Evolutionary conservation across 805 yeast species (phyloP).

Genomic region (Starmerella riodocensis): DNA sequence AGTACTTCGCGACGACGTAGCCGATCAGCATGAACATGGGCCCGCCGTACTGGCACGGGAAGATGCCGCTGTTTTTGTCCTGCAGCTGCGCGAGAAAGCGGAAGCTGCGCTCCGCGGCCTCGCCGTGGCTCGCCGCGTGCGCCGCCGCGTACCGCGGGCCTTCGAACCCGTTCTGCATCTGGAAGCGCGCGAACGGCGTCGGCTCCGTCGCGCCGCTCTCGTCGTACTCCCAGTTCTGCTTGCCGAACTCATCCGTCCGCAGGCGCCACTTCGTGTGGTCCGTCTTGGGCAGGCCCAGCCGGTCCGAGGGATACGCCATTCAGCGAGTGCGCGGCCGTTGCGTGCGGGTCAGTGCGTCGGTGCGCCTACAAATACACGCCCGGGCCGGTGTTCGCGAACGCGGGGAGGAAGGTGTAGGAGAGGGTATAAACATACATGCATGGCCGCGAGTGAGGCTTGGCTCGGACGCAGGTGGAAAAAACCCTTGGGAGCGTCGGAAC

Average conservation of each 20-base stretch:
- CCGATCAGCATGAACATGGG: constrained; percentile 97
- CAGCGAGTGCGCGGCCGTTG: no score
- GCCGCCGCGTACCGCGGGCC: constrained; percentile 17
- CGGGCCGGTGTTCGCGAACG: no score
- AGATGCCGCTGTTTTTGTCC: constrained; percentile 62
- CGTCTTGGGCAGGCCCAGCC: constrained; percentile 49
- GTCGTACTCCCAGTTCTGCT: constrained; percentile 66
- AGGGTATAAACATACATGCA: no score
- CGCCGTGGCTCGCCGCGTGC: constrained; percentile 21
- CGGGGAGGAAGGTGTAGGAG: no score
- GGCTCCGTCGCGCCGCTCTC: constrained; percentile 28
- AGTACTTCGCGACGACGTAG: constrained; percentile 60
- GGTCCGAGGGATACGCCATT: constrained; percentile 41
- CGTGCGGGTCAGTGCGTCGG: no score
- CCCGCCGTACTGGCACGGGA: constrained; percentile 89
- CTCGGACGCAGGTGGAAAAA: no score
- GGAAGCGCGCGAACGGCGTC: constrained; percentile 23
- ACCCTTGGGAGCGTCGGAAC: no score
- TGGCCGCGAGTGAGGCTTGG: no score
- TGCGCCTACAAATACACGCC: no score
- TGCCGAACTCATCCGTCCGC: constrained; percentile 54
- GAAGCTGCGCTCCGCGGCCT: constrained; percentile 61
- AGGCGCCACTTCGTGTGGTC: constrained; percentile 69
- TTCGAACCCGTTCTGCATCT: constrained; percentile 20
- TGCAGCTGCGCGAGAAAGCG: constrained; percentile 57